phyloP scores from a whole-genome alignment of 371 early-diverging fungal genomes.

The Lichtheimia ramosa region DNA sequence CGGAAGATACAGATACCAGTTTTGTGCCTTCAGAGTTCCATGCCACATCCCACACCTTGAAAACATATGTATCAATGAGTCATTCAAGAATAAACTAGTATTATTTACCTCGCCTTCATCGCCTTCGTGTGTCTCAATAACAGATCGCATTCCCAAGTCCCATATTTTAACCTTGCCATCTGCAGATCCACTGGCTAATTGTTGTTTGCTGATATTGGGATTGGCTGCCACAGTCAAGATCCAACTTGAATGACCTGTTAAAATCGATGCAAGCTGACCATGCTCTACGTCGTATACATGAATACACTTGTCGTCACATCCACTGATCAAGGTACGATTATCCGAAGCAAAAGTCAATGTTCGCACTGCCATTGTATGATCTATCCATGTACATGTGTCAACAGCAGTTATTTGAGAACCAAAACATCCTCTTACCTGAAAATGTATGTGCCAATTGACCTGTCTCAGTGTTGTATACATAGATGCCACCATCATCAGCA shows the following conservation, averaged over 20 bases:
- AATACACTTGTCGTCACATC: conserved; percentile 81
- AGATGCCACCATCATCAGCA: conserved; percentile 75
- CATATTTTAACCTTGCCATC: conserved; percentile 83
- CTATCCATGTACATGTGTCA: conserved; percentile 23
- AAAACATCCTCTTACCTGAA: conserved; percentile 42
- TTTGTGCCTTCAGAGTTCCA: conserved; percentile 79
- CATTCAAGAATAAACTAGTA: not conserved
- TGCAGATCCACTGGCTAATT: conserved; percentile 72
- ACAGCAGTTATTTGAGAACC: not conserved
- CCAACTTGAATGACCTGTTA: conserved; percentile 80
- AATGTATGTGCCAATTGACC: conserved; percentile 68
- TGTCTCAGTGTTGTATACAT: conserved; percentile 72
- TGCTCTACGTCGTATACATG: conserved; percentile 84
- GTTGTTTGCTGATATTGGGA: conserved; percentile 66
- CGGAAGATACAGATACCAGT: conserved; percentile 76
- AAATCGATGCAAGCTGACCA: conserved; percentile 70
- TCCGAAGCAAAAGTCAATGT: conserved; percentile 75
- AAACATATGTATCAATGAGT: not conserved
- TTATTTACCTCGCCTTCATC: conserved; percentile 71
- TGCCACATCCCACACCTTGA: conserved; percentile 74
- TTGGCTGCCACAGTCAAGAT: conserved; percentile 69
- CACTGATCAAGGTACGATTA: conserved; percentile 68
- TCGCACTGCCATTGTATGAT: conserved; percentile 77
- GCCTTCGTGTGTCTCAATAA: conserved; percentile 78
- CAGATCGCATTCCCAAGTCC: conserved; percentile 72